phyloP scores from a whole-genome alignment of 164 flowering plant genomes.

The Macadamia tetraphylla region DNA sequence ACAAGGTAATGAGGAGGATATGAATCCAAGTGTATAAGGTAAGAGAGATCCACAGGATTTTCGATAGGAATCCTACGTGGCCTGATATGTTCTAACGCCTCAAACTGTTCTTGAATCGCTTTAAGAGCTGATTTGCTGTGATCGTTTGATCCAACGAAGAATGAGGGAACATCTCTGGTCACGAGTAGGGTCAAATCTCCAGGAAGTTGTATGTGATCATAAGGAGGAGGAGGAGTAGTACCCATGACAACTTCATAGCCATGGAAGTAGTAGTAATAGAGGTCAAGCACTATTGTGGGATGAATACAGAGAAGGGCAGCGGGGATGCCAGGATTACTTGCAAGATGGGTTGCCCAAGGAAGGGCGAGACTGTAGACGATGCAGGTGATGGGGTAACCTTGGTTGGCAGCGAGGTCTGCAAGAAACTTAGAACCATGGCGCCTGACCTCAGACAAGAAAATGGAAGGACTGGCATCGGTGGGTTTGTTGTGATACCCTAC shows the following conservation, averaged over 20 bases:
- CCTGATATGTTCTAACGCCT: background rate
- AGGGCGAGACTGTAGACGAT: constrained; percentile 10
- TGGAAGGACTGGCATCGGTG: background rate
- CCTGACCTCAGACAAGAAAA: constrained; percentile 1
- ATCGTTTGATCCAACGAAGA: constrained; percentile 1
- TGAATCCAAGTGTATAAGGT: no score
- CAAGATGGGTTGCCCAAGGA: constrained; percentile 19
- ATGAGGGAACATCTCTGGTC: constrained; percentile 11
- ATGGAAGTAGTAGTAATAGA: constrained; percentile 14
- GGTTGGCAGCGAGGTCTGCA: background rate
- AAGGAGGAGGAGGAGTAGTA: no score
- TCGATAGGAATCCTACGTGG: no score
- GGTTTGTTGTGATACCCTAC: no score
- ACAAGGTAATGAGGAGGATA: no score
- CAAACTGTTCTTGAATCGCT: constrained; percentile 16
- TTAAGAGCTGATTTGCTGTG: background rate
- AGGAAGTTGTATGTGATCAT: background rate
- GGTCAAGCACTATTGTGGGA: constrained; percentile 10
- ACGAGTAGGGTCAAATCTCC: no score
- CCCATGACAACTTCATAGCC: constrained; percentile 2
- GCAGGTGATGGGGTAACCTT: background rate
- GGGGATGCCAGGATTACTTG: constrained; percentile 8
- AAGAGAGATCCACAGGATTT: no score
- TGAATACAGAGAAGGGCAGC: constrained; percentile 18
- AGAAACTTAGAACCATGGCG: constrained; percentile 2